These are phyloP conservation scores for Populus hybrid DNA, from an alignment of 441 rosid species.

Conservation along the genomic window DNA sequence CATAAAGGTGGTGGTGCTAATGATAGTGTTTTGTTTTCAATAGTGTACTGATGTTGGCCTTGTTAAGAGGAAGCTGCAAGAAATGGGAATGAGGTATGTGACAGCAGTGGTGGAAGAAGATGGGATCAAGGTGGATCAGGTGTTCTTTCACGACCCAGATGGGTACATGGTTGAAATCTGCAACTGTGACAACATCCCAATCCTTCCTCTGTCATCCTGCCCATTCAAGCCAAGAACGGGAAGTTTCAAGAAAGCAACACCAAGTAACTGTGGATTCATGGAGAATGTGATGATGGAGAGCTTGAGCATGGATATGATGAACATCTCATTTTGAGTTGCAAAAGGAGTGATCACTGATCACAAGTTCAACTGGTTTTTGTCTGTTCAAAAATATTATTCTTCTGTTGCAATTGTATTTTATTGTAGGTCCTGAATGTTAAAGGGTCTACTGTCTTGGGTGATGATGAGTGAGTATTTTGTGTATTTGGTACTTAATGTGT, in stretches of 20 bases:
- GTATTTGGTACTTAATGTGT: background rate
- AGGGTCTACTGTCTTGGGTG: background rate
- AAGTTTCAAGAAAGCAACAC: slow-evolving; percentile 32
- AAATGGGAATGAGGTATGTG: slow-evolving; percentile 49
- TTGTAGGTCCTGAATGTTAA: background rate
- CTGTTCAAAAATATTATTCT: background rate
- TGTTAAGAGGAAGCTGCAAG: slow-evolving; percentile 48
- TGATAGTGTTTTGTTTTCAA: background rate
- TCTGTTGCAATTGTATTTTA: background rate
- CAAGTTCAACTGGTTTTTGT: background rate
- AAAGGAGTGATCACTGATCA: background rate
- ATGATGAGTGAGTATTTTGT: background rate
- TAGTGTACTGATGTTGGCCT: slow-evolving; percentile 51
- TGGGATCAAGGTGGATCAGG: slow-evolving; percentile 51
- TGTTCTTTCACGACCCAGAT: slow-evolving; percentile 67
- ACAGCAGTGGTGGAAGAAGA: slow-evolving; percentile 52
- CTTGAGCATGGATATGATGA: slow-evolving; percentile 64
- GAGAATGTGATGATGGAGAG: slow-evolving; percentile 69
- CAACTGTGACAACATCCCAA: slow-evolving; percentile 60
- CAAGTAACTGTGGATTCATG: slow-evolving; percentile 47
- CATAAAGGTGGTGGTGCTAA: no score
- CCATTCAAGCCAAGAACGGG: slow-evolving; percentile 27
- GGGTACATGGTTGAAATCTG: slow-evolving; percentile 64
- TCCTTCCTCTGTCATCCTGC: slow-evolving; percentile 42
- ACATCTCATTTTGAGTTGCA: slow-evolving; percentile 41